Conservation (phyloP, 306 rosid genomes). For the Inga laurina region DNA sequence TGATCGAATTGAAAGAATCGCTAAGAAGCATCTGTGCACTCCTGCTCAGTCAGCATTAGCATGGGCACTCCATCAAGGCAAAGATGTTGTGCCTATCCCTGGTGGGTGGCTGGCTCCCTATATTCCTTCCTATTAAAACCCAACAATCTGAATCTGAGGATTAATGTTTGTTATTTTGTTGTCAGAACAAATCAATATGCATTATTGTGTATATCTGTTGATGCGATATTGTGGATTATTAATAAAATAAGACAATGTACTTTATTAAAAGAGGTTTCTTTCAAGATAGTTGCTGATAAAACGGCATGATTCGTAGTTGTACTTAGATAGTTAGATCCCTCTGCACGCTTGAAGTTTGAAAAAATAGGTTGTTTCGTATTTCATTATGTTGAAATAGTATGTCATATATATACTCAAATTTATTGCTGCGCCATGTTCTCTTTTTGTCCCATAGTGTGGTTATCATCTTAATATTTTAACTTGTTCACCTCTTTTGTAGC, state of each 20-base stretch:
- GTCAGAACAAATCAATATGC: neutral
- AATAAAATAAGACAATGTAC: neutral
- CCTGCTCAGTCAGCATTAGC: conserved; percentile 70
- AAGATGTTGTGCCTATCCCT: conserved; percentile 57
- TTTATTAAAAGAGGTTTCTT: neutral
- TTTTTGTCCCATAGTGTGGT: neutral
- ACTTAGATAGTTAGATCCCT: neutral
- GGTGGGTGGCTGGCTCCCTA: conserved; percentile 23
- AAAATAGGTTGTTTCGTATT: neutral
- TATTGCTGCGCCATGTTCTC: neutral
- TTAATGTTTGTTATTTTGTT: neutral
- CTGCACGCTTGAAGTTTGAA: neutral
- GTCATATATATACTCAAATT: neutral
- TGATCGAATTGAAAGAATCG: conserved; percentile 50
- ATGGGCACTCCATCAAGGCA: conserved; percentile 73
- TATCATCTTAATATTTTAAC: neutral
- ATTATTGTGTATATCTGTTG: neutral
- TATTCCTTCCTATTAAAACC: neutral
- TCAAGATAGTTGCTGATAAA: neutral
- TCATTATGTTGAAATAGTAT: neutral
- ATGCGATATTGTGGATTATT: neutral
- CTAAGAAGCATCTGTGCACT: conserved; percentile 49
- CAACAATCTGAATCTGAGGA: neutral
- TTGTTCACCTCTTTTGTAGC: neutral
- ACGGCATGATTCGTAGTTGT: neutral